A percentile compares a stretch with the other conserved stretches of the same genome.
These are phyloP conservation scores for Boletus subparvulus DNA, from an alignment of 768 basidiomycete species.

Conservation along the genomic window DNA sequence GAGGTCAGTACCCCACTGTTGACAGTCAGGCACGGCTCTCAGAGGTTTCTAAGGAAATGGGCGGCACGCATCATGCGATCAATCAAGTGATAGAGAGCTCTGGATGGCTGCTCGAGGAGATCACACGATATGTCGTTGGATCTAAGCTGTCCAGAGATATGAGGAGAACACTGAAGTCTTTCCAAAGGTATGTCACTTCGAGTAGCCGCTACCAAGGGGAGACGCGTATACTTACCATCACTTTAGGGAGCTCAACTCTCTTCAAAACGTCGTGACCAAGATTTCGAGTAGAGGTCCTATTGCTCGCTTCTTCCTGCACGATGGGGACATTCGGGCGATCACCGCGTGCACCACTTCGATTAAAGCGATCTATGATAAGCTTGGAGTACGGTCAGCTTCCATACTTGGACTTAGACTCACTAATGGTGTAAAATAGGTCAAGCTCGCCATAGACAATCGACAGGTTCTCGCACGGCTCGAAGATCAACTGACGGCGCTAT, in stretches of 20 bases:
- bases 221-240: not conserved
- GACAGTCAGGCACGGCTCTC: not conserved
- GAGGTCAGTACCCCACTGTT: conserved; percentile 1
- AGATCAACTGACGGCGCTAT: conserved; percentile 2
- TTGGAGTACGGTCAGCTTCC: not conserved
- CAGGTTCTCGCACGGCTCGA: conserved; percentile 9
- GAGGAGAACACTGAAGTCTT: conserved; percentile 1
- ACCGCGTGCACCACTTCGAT: conserved; percentile 11
- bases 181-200: conserved; percentile 2
- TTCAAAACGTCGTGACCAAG: conserved; percentile 7
- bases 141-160: not conserved
- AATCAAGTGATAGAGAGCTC: conserved; percentile 12
- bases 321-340: conserved; percentile 8
- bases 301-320: conserved; percentile 11
- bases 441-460: conserved; percentile 10
- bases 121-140: not conserved
- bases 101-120: conserved; percentile 15
- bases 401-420: not conserved
- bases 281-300: not conserved
- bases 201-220: no score
- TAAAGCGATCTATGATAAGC: conserved; percentile 3
- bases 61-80: conserved; percentile 15
- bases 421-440: conserved; percentile 6
- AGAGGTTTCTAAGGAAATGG: conserved; percentile 6
- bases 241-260: conserved; percentile 7